Base-by-base conservation (phyloP, 208 protist genomes). In the Wallacemonas sp. region DNA sequence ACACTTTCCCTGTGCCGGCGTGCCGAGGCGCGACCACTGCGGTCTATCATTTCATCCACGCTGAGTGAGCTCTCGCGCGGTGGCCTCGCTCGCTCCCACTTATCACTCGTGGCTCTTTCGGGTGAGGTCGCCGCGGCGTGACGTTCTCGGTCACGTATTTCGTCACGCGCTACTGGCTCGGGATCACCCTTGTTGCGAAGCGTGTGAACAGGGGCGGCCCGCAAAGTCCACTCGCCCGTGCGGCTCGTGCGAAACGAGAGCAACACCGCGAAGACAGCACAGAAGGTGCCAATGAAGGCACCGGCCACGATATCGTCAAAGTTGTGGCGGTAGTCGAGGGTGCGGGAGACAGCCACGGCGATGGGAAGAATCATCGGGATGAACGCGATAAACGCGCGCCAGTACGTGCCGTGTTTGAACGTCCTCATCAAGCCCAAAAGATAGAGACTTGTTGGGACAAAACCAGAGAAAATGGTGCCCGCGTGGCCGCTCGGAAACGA, bases 401-500 rank as follows among this genome's bases (percentile, higher is more conserved):
- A 68, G 62, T 86, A 80, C 39, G 70, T 73, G 1, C 79, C 79
- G 2, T 77, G 79, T 24, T 71, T 75, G 2, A 82, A 75, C 9
- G 78, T 74, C 0, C 79, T 74, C 14, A 77, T 64, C 9, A 93
- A 61, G 0, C 79, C 74, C 39, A 96, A 64, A 4, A 91, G 70
- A 22, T 96, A 93, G 36, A 95, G 63, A 34, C 82, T 79, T 54
- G 90, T 76, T 3, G 86, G 69, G 19, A 79, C 71, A 60, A 72
- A 88, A 31, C 84, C 73, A 6, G 87, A 55, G 71, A 98, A 97
- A 41, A 79, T 72, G 2, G 86, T 77, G 9, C 84, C 86, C 36
- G 79, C 87, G 75, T 97, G 96, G 1, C 96, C 96, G 1, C 79
- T 92, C 11, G 95, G 95, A 54, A 98, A 98, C 2, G 86, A 95